A percentile compares a stretch with the other conserved stretches of the same genome.
Conservation (phyloP, 192 early-diverging fungal genomes). For the Coemansia reversa region DNA sequence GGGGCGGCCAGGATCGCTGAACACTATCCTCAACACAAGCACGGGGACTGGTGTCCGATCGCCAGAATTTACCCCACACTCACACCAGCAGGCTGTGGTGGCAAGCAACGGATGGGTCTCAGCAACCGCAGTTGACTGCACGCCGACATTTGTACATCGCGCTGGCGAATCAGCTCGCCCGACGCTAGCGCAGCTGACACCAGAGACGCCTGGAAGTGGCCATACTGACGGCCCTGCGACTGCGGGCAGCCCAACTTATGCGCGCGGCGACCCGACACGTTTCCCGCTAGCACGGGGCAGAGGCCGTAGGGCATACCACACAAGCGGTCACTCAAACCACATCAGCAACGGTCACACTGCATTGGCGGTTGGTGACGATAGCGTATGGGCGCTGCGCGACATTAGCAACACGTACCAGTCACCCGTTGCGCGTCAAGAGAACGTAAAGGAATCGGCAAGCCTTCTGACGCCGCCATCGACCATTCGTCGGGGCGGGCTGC, state of each 20-base stretch:
- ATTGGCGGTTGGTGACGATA: constrained; percentile 1
- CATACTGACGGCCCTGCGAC: not conserved
- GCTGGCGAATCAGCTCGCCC: not conserved
- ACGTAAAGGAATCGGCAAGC: not conserved
- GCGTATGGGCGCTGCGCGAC: constrained; percentile 37
- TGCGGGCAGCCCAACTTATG: not conserved
- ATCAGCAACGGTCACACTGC: not conserved
- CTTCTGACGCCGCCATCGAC: constrained; percentile 39
- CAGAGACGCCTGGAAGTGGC: constrained; percentile 11
- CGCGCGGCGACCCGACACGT: not conserved
- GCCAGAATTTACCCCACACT: not conserved
- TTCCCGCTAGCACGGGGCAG: not conserved
- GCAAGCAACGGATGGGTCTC: not conserved
- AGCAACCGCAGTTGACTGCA: not conserved
- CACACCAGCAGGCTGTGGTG: not conserved
- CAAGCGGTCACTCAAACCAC: not conserved
- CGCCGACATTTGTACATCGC: not conserved
- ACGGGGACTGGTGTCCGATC: not conserved
- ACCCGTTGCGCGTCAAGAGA: not conserved
- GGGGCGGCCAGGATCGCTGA: constrained; percentile 20
- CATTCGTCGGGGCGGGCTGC: constrained; percentile 6
- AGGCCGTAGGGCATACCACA: not conserved
- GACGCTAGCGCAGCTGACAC: constrained; percentile 5
- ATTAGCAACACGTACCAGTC: constrained; percentile 30
- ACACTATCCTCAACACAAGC: constrained; percentile 23